Conservation (phyloP, 352 stramenopile species). For the Phytopythium litorale region DNA sequence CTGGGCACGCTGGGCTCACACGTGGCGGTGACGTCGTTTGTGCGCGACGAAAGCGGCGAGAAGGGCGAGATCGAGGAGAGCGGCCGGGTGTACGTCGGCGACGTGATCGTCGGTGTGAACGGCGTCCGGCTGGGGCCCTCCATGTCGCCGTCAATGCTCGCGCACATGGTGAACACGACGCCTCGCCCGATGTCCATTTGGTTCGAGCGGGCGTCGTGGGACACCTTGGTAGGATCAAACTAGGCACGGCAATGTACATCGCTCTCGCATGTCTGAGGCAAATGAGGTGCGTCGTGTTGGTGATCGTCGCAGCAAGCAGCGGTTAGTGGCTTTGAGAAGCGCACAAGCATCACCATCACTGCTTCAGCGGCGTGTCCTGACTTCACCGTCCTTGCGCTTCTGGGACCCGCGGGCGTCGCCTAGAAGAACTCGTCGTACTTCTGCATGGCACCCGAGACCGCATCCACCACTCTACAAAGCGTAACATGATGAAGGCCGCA, state of each 20-base stretch:
- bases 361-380: background rate
- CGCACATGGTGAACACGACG: slow-evolving; percentile 33
- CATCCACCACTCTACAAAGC: slow-evolving; percentile 64
- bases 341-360: background rate
- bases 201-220: slow-evolving; percentile 69
- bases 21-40: slow-evolving; percentile 62
- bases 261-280: background rate
- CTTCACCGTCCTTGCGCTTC: background rate
- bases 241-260: slow-evolving; percentile 8
- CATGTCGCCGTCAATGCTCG: slow-evolving; percentile 38
- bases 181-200: slow-evolving; percentile 44
- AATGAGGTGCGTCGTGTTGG: background rate
- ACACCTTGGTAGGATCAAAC: slow-evolving; percentile 32
- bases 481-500: background rate
- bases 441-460: slow-evolving; percentile 84
- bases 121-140: slow-evolving; percentile 15
- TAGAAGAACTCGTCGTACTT: slow-evolving; percentile 86
- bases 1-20: slow-evolving; percentile 41
- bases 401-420: background rate
- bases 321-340: background rate
- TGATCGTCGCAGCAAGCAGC: background rate
- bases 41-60: slow-evolving; percentile 36
- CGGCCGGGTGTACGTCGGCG: slow-evolving; percentile 58
- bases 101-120: slow-evolving; percentile 62
- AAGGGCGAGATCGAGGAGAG: slow-evolving; percentile 65